Percentiles rank a stretch among this genome's conserved stretches.
Conservation (phyloP, 805 yeast species). For the Saturnispora bothae region DNA sequence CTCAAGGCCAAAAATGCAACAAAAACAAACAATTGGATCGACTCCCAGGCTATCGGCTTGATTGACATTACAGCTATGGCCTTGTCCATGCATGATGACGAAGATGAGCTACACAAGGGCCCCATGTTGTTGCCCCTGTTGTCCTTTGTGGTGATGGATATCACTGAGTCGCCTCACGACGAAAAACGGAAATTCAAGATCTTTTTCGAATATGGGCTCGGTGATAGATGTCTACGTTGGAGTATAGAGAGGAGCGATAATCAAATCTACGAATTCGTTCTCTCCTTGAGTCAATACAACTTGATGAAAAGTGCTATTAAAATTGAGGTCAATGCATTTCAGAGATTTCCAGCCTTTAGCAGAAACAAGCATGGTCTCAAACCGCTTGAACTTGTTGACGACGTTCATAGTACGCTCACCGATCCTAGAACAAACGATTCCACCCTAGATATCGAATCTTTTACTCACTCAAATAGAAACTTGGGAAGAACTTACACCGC, state of each 20-base stretch:
- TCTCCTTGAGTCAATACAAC: conserved; percentile 33
- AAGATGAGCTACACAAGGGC: conserved; percentile 64
- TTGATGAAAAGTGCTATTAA: background rate
- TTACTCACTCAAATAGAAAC: background rate
- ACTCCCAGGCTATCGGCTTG: conserved; percentile 33
- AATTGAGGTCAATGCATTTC: conserved; percentile 1
- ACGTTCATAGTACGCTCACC: background rate
- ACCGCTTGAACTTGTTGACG: too few species aligned
- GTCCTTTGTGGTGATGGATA: conserved; percentile 50
- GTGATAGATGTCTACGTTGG: conserved; percentile 73
- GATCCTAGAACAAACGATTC: background rate
- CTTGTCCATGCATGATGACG: conserved; percentile 66
- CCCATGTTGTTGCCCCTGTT: conserved; percentile 71
- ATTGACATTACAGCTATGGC: conserved; percentile 72
- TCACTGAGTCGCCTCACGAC: conserved; percentile 29
- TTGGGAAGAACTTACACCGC: background rate
- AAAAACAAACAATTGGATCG: conserved; percentile 13
- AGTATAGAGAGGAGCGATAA: conserved; percentile 58
- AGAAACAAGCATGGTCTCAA: background rate
- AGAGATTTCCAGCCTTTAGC: background rate
- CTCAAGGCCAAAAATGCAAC: conserved; percentile 18
- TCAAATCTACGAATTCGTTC: conserved; percentile 64
- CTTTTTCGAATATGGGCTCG: conserved; percentile 87
- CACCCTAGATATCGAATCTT: background rate
- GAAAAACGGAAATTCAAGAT: conserved; percentile 43